Evolutionary conservation across 2,329 filamentous ascomycete species (phyloP).

Genomic region (Laburnicola sp.): DNA sequence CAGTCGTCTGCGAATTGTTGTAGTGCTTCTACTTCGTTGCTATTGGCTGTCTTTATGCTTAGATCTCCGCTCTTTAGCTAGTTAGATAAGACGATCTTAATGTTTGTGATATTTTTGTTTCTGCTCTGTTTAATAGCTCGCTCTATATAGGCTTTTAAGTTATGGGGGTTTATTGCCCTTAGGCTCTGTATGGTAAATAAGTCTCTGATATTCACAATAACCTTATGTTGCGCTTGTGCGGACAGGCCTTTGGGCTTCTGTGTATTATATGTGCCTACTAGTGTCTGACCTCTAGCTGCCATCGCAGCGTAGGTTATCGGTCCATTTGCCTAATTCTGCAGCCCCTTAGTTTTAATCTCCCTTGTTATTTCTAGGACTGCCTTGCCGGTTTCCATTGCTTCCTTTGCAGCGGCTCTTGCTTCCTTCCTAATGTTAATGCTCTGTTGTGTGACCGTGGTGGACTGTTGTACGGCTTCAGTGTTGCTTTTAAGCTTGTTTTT

Average conservation of each 20-base stretch:
- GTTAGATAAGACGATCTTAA: constrained; percentile 23
- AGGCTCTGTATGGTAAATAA: constrained; percentile 18
- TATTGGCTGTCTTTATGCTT: constrained; percentile 20
- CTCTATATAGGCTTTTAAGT: constrained; percentile 20
- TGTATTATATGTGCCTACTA: constrained; percentile 23
- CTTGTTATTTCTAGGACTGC: too few relatives aligned
- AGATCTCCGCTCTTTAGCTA: constrained; percentile 25
- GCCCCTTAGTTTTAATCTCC: constrained; percentile 6
- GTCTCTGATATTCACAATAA: constrained; percentile 22
- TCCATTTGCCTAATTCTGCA: constrained; percentile 9
- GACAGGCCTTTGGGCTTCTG: constrained; percentile 15
- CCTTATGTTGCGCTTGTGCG: constrained; percentile 18
- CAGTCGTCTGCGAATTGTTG: constrained; percentile 19
- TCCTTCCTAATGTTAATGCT: constrained; percentile 16
- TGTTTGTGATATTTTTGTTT: constrained; percentile 20
- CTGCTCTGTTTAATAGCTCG: constrained; percentile 20
- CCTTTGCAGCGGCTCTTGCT: constrained; percentile 16
- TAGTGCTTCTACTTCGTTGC: constrained; percentile 19
- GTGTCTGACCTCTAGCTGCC: constrained; percentile 8
- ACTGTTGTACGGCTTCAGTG: constrained; percentile 7
- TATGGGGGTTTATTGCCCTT: constrained; percentile 16
- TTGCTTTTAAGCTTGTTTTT: constrained; percentile 13
- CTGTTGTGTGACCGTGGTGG: constrained; percentile 13
- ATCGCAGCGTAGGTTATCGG: constrained; percentile 14
- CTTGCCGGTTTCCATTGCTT: constrained; percentile 11